A percentile compares a stretch with the other conserved stretches of the same genome.
Conservation (phyloP, 208 protist species). For the Trichomonas vaginalis region DNA sequence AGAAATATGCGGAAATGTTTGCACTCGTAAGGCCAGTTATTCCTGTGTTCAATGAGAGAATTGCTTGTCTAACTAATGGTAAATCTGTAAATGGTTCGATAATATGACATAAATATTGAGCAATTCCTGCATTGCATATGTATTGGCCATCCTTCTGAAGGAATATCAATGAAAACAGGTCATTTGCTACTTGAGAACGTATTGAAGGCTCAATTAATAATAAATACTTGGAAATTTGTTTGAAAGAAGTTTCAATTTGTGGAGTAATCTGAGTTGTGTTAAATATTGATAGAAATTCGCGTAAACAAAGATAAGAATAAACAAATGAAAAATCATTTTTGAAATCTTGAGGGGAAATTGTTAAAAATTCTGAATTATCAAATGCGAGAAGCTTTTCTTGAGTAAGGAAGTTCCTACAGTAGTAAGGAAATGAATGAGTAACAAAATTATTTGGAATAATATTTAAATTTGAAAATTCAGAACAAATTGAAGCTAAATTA, state of each 20-base stretch:
- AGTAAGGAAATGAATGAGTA: not conserved
- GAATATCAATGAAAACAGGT: not conserved
- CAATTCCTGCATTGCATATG: not conserved
- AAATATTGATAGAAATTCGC: not conserved
- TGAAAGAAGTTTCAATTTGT: not conserved
- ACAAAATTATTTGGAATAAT: not conserved
- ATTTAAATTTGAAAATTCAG: not conserved
- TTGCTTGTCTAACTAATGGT: not conserved
- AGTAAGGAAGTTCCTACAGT: not conserved
- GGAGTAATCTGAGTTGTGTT: not conserved
- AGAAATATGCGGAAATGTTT: not conserved
- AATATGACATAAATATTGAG: not conserved
- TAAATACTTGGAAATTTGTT: not conserved
- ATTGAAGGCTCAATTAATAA: not conserved
- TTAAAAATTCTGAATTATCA: not conserved
- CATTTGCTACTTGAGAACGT: not conserved
- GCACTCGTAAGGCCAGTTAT: not conserved
- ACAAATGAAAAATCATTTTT: not conserved
- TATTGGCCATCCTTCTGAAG: not conserved
- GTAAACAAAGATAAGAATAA: not conserved
- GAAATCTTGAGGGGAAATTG: not conserved
- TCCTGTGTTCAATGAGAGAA: not conserved
- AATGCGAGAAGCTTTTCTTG: not conserved
- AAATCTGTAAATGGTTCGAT: not conserved
- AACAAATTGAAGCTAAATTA: not conserved